Percentiles rank a stretch among this genome's conserved stretches.
These are phyloP conservation scores for Pyronema omphalodes DNA, from an alignment of 495 filamentous ascomycete species.

Conservation along the genomic window DNA sequence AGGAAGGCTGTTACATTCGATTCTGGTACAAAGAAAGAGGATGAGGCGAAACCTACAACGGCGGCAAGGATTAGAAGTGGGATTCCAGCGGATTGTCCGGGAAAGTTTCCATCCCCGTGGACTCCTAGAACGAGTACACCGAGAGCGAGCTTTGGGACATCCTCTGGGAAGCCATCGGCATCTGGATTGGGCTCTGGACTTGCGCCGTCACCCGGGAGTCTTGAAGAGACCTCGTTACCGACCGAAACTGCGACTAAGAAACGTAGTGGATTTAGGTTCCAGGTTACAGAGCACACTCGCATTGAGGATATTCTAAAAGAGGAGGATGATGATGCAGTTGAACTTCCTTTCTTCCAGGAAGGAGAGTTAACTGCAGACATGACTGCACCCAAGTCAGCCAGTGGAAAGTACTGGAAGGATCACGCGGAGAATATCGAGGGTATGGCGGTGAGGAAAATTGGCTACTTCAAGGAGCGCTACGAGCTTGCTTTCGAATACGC, in stretches of 20 bases:
- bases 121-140: conserved; percentile 24
- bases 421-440: conserved; percentile 69
- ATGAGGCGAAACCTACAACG: conserved; percentile 8
- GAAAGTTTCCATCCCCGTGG: conserved; percentile 50
- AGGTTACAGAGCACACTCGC: conserved; percentile 20
- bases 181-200: conserved; percentile 4
- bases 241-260: conserved; percentile 11
- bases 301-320: conserved; percentile 15
- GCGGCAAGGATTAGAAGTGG: conserved; percentile 30
- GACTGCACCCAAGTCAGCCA: conserved; percentile 60
- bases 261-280: conserved; percentile 10
- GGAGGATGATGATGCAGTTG: conserved; percentile 16
- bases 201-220: conserved; percentile 26
- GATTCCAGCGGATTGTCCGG: conserved; percentile 35
- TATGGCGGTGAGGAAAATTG: conserved; percentile 61
- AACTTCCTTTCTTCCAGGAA: conserved; percentile 25
- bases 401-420: conserved; percentile 85
- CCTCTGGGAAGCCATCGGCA: conserved; percentile 29
- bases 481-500: conserved; percentile 76
- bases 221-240: conserved; percentile 23
- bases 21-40: conserved; percentile 7
- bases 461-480: conserved; percentile 60
- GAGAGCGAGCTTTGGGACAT: conserved; percentile 33
- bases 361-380: conserved; percentile 59
- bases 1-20: conserved; percentile 76